Percentiles rank a stretch among this genome's conserved stretches.
Evolutionary conservation across 495 filamentous ascomycete genomes (phyloP).

Genomic region (Jackrogersella minutella): DNA sequence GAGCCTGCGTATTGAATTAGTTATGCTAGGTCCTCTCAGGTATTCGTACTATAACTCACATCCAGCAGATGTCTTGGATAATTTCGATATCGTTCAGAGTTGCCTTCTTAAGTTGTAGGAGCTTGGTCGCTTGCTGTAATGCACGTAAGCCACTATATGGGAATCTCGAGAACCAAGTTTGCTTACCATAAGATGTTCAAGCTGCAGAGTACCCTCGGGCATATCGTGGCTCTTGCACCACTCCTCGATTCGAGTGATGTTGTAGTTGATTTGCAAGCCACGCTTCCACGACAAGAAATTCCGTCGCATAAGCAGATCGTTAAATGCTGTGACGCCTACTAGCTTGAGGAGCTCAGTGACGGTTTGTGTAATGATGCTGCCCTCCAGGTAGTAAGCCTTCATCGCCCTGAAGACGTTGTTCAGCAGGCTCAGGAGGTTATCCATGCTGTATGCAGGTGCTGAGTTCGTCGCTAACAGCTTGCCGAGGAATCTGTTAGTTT

Average conservation of each 20-base stretch:
- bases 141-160: slow-evolving; percentile 38
- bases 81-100: slow-evolving; percentile 99
- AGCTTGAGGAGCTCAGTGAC: slow-evolving; percentile 92
- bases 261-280: slow-evolving; percentile 99
- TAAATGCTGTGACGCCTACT: slow-evolving; percentile 98
- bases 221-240: slow-evolving; percentile 99
- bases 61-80: slow-evolving; percentile 99
- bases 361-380: slow-evolving; percentile 92
- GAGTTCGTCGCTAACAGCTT: slow-evolving; percentile 91
- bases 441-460: slow-evolving; percentile 96
- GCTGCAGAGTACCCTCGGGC: slow-evolving; percentile 96
- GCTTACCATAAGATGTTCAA: slow-evolving; percentile 96
- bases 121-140: slow-evolving; percentile 91
- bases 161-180: background rate
- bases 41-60: slow-evolving; percentile 66
- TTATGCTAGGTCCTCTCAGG: background rate
- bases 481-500: slow-evolving; percentile 96
- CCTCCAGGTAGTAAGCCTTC: slow-evolving; percentile 97
- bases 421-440: slow-evolving; percentile 93
- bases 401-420: slow-evolving; percentile 98
- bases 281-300: slow-evolving; percentile 99
- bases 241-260: slow-evolving; percentile 99
- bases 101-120: slow-evolving; percentile 98
- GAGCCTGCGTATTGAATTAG: slow-evolving; percentile 65
- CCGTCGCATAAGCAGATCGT: slow-evolving; percentile 95